These are phyloP conservation scores for Colletotrichum sp. DNA, from an alignment of 2,329 filamentous ascomycete species.

Conservation along the genomic window DNA sequence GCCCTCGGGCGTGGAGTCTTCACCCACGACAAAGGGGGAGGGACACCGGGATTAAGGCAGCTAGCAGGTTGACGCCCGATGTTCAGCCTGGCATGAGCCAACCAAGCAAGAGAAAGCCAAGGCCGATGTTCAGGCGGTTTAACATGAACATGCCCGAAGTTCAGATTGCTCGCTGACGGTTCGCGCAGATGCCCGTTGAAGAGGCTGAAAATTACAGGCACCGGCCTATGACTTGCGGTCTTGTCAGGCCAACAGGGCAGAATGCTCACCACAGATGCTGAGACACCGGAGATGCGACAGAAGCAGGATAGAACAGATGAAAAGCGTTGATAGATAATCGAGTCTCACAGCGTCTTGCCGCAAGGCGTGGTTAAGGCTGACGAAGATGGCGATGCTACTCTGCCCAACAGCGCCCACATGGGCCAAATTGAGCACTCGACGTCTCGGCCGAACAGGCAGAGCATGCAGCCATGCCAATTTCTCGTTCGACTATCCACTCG, in stretches of 20 bases:
- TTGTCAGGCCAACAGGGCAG: not conserved
- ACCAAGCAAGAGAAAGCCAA: not conserved
- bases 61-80: not conserved
- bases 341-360: not conserved
- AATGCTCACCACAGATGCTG: not conserved
- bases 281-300: constrained; percentile 1
- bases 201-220: not conserved
- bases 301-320: not conserved
- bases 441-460: not conserved
- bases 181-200: constrained; percentile 1
- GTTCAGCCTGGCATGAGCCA: not conserved
- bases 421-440: not conserved
- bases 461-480: not conserved
- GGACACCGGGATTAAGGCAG: not conserved
- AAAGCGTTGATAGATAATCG: not conserved
- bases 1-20: not conserved
- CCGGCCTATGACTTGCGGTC: not conserved
- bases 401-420: not conserved
- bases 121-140: constrained; percentile 8
- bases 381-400: not conserved
- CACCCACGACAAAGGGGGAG: not conserved
- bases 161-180: not conserved
- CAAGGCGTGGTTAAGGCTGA: constrained; percentile 4
- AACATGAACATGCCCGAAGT: constrained; percentile 6
- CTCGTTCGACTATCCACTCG: not conserved